phyloP scores from a whole-genome alignment of 2,329 filamentous ascomycete species.

The Trichophyton schoenleinii region DNA sequence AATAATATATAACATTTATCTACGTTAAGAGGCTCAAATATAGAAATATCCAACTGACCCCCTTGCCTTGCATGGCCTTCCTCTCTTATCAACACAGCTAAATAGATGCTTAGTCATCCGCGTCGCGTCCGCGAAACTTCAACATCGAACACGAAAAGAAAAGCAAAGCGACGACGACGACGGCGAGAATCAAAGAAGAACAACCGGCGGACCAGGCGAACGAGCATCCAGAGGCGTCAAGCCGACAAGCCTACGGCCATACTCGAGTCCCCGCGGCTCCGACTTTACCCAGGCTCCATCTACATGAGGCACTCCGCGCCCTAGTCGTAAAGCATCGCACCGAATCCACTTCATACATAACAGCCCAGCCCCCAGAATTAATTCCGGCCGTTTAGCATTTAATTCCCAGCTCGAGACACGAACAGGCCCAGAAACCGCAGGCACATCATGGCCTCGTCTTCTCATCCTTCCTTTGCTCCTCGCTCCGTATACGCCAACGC shows the following conservation, averaged over 20 bases:
- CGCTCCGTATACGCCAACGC: constrained; percentile 41
- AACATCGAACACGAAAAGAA: neutral
- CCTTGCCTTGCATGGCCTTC: too few species aligned
- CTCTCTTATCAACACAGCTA: too few species aligned
- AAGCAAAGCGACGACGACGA: neutral
- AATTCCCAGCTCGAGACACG: neutral
- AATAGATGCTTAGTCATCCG: neutral
- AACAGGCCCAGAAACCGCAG: constrained; percentile 14
- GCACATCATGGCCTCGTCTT: constrained; percentile 32
- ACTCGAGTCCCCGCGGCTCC: neutral
- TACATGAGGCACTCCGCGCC: neutral
- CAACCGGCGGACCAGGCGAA: neutral
- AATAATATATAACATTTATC: neutral
- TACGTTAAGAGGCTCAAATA: too few species aligned
- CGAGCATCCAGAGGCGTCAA: neutral
- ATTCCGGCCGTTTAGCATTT: neutral
- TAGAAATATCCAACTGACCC: too few species aligned
- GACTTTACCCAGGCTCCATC: neutral
- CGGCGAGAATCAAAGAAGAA: neutral
- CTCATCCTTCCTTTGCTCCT: constrained; percentile 43
- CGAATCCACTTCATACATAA: neutral
- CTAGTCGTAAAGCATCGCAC: neutral
- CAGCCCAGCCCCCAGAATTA: constrained; percentile 1
- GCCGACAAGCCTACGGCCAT: neutral
- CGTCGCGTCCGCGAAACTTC: neutral